Evolutionary conservation across 371 early-diverging fungal species (phyloP).

Genomic region (Smittium culicis): DNA sequence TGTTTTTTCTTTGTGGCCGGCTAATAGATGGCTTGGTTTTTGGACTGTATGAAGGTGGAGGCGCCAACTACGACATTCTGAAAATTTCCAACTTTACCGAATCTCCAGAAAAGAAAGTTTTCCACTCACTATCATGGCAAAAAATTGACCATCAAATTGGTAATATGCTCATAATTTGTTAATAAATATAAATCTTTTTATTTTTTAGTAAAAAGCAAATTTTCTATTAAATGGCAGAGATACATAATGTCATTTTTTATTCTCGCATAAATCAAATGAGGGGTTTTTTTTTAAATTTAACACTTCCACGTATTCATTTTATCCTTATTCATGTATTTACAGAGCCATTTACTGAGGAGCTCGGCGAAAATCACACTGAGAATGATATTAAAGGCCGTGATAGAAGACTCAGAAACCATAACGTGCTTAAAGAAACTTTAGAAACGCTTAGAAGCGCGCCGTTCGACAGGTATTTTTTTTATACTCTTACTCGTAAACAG

Average conservation of each 20-base stretch:
- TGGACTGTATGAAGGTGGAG: slow-evolving; percentile 61
- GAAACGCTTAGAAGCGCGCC: slow-evolving; percentile 25
- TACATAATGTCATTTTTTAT: too few relatives aligned
- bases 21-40: slow-evolving; percentile 41
- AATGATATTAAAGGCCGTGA: slow-evolving; percentile 25
- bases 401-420: slow-evolving; percentile 24
- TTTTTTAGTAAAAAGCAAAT: not conserved
- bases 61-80: slow-evolving; percentile 56
- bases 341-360: slow-evolving; percentile 23
- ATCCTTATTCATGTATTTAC: not conserved
- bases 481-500: not conserved
- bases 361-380: slow-evolving; percentile 16
- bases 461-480: slow-evolving; percentile 30
- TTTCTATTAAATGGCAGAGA: not conserved
- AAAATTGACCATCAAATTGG: slow-evolving; percentile 24
- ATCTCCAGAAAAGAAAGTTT: slow-evolving; percentile 31
- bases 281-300: too few relatives aligned
- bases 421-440: slow-evolving; percentile 21
- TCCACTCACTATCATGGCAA: slow-evolving; percentile 56
- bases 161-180: too few relatives aligned
- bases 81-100: slow-evolving; percentile 64
- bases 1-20: too few relatives aligned
- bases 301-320: too few relatives aligned
- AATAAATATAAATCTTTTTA: too few relatives aligned
- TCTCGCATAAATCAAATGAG: too few relatives aligned